Evolutionary conservation across 2,329 filamentous ascomycete species (phyloP), one percentile per base, ranked within the genome.

Genomic region (Xenoacremonium recifei): DNA sequence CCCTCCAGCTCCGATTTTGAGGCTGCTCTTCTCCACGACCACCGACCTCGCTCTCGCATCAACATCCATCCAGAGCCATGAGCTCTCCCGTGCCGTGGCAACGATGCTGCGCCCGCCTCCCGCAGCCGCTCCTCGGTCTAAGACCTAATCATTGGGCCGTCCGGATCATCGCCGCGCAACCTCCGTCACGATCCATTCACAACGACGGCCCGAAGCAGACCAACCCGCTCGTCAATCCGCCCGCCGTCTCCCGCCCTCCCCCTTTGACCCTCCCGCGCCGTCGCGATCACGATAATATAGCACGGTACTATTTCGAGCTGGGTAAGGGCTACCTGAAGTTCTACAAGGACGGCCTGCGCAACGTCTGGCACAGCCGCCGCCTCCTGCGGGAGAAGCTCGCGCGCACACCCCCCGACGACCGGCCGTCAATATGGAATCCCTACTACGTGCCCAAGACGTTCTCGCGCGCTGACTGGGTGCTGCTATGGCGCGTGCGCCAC

Each of bases 271-370:
- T 88, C 3, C 88, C 88, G 6, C 61, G 64, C 5, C 75, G 80
- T 39, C 64, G 65, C 41, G 57, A 64, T 27, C 57, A 57, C 15
- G 51, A 61, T 16, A 66, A 62, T 13, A 48, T 51, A 2, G 53
- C 56, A 6, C 54, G 51, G 35, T 79, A 87, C 68, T 71, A 80
- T 48, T 78, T 79, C 57, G 62, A 67, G 32, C 68, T 84, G 20
- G 92, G 89, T 48, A 85, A 86, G 62, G 81, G 86, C 38, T 96
- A 95, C 66, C 64, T 86, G 9, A 66, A 67, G 25, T 97, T 97
- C 77, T 97, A 96, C 80, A 95, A 93, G 68, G 76, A 80, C 1
- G 92, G 91, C 15, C 67, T 96, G 21, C 82, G 83, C 59, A 82
- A 85, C 55, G 82, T 95, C 38, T 82, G 81, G 62, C 68, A 72